Evolutionary conservation across 192 early-diverging fungal genomes (phyloP).

Genomic region (Podila minutissima): DNA sequence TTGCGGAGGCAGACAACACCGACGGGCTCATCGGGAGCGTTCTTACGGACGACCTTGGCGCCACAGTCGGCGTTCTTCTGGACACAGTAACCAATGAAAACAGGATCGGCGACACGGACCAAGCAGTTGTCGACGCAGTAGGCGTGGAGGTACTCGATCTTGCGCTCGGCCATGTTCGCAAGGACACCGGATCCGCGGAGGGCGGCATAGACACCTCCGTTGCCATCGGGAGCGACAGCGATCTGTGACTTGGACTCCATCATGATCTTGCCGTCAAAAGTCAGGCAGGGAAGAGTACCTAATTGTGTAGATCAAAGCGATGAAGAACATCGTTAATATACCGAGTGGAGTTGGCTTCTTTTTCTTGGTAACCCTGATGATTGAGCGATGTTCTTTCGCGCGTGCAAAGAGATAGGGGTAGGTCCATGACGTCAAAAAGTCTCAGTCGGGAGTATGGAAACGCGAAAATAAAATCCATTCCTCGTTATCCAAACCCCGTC

Average conservation of each 20-base stretch:
- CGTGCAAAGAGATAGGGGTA: too few relatives aligned
- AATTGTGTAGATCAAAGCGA: background rate
- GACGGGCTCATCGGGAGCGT: slow-evolving; percentile 87
- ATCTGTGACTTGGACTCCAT: slow-evolving; percentile 83
- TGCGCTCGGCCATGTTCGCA: slow-evolving; percentile 79
- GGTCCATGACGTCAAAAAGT: background rate
- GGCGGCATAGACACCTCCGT: slow-evolving; percentile 97
- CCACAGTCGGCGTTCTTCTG: slow-evolving; percentile 92
- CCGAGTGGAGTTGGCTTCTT: background rate
- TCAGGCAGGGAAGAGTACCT: slow-evolving; percentile 95
- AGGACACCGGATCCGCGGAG: slow-evolving; percentile 85
- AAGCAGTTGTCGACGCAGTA: slow-evolving; percentile 99
- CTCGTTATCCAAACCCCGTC: slow-evolving; percentile 1
- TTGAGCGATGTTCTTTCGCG: background rate
- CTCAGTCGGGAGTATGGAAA: background rate
- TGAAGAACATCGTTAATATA: background rate
- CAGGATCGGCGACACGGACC: slow-evolving; percentile 96
- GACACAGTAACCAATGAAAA: slow-evolving; percentile 95
- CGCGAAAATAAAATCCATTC: background rate
- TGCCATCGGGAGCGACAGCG: slow-evolving; percentile 89
- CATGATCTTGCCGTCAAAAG: slow-evolving; percentile 91
- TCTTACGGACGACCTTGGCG: slow-evolving; percentile 94
- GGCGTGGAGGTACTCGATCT: slow-evolving; percentile 89
- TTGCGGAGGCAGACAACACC: slow-evolving; percentile 95
- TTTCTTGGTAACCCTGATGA: background rate